Base-by-base conservation (phyloP, 495 filamentous ascomycete genomes). In the Aspergillus cristatus region DNA sequence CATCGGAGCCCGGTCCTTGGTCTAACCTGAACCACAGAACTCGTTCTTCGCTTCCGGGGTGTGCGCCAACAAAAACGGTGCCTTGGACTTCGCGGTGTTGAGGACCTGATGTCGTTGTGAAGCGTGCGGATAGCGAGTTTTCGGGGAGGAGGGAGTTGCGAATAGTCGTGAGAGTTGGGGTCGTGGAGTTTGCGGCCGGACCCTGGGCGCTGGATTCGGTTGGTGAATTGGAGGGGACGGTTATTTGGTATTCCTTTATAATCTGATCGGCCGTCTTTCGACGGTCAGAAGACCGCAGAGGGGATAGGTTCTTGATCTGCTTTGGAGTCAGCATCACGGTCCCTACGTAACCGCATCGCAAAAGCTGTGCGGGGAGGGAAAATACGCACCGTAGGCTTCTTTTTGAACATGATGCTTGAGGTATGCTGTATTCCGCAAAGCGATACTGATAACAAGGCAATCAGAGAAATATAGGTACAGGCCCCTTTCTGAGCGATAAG, bases 11-110 rank as follows among this genome's bases (percentile, higher is more conserved):
- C 2, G 66, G 66, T 7, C 66, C 63, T 18, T 81, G 79, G 34
- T 79, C 75, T n/a, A 79, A 54, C 52, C 74, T 78, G 33, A 81
- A 74, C 81, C 81, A 86, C 13, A 84, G 54, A 28, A 83, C 68
- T n/a, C 81, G 65, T 40, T 76, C 73, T 22, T 81, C 76, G n/a
- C 68, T 68, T 11, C 55, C 66, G 10, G 58, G 52, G 45, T 78
- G 70, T 20, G 66, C 57, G 14, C 81, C 81, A 14, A 78, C 71
- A 46, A 84, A 86, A 0, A 86, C 62, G 0, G 74, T 79, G 3
- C 81, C 81, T 10, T 71, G 70, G 2, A 84, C 73, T 36, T 76
- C 65, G 14, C 71, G 74, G 7, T 83, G 57, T 22, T 86, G 62
- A 4, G 79, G 79, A 1, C 81, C 81, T 11, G 71, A 67, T 0